Percentiles rank a stretch among this genome's conserved stretches.
phyloP scores from a whole-genome alignment of 2,329 filamentous ascomycete genomes.

The Calonectria henricotiae region DNA sequence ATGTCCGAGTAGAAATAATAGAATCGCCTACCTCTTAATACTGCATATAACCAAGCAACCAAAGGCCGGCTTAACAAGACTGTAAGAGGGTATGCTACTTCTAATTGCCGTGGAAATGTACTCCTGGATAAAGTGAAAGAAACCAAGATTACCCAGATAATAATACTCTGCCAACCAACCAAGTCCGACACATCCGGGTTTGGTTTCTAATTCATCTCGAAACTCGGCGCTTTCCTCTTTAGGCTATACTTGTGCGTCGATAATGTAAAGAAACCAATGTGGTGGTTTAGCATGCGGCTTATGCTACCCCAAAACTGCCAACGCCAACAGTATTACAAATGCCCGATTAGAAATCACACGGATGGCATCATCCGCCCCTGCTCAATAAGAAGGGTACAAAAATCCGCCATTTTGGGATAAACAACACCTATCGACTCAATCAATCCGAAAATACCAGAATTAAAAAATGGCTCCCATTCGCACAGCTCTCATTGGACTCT shows the following conservation, averaged over 20 bases:
- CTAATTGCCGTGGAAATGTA: no score
- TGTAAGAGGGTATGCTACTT: no score
- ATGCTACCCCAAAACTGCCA: neutral
- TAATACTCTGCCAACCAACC: no score
- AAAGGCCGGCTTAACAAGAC: no score
- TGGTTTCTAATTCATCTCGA: neutral
- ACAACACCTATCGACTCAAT: neutral
- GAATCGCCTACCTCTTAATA: no score
- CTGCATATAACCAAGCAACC: no score
- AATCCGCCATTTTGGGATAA: neutral
- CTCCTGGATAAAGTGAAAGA: no score
- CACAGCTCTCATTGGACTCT: constrained; percentile 73
- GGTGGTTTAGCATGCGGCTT: neutral
- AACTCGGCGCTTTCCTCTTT: neutral
- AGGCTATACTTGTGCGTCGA: neutral
- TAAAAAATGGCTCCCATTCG: constrained; percentile 67
- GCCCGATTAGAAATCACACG: constrained; percentile 38
- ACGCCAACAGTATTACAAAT: constrained; percentile 35
- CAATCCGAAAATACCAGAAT: neutral
- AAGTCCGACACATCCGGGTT: no score
- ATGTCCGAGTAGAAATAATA: no score
- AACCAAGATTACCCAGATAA: no score
- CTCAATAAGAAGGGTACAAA: constrained; percentile 13
- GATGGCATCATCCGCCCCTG: constrained; percentile 35
- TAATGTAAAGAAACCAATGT: neutral